Evolutionary conservation across 2,329 filamentous ascomycete species (phyloP), one percentile per base, ranked within the genome.

Genomic region (Ophiocordyceps camponoti-leonardi): DNA sequence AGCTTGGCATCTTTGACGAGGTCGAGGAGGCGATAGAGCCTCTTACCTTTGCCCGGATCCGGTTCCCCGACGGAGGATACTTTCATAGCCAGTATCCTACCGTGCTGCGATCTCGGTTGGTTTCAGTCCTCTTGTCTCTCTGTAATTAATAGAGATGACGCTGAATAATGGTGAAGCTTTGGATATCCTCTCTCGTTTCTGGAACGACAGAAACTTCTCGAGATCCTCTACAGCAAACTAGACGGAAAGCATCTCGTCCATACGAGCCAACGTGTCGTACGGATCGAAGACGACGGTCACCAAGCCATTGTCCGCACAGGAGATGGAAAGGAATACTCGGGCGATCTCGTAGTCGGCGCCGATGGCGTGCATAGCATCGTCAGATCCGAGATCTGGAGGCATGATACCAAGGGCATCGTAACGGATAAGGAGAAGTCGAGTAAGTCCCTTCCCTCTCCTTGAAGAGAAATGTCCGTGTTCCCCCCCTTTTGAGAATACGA

Each of bases 341-440:
- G 59, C 0, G 52, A 58, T 40, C 47, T 67, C 1, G 51, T 67
- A 5, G 53, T 65, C 1, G 62, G 64, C 6, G 58, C 60, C 8
- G 64, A 67, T 45, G 64, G 65, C 11, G 56, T 67, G 18, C 56
- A 65, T 47, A 66, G 64, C 52, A 47, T 50, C 1, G 52, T 61
- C 2, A 51, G 65, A 14, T 45, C 51, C 6, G 55, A 61, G 39
- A 55, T 56, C 46, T 49, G 48, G 44, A 48, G 52, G 4, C 47
- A 52, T 2, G 54, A 44, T 12, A 44, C 55, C 18, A 46, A 47
- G 14, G 55, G 54, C 3, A 49, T 48, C 16, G 52, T 57, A n/a
- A 20, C 49, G 1, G 42, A 39, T 1, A 44, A 45, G 1, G 53
- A 58, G 22, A 45, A 52, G 26, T 45, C 51, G 8, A 18, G 44